phyloP scores from a whole-genome alignment of 352 stramenopile genomes.

The Phytophthora cryptogea region DNA sequence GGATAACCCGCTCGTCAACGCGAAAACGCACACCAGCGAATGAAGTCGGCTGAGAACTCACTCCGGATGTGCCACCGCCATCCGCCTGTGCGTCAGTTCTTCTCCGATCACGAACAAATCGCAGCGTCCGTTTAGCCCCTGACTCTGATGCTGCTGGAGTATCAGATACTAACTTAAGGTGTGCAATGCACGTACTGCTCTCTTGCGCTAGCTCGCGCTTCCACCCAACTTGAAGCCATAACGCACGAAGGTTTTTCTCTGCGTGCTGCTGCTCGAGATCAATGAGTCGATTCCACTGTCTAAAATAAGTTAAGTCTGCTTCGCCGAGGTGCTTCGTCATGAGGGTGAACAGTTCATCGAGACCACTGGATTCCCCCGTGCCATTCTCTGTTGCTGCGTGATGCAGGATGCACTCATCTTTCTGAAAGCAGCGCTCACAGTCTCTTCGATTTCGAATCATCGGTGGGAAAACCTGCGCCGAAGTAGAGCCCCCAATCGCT shows the following conservation, averaged over 20 bases:
- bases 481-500: constrained; percentile 49
- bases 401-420: constrained; percentile 86
- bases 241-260: constrained; percentile 63
- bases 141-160: constrained; percentile 38
- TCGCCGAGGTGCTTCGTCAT: constrained; percentile 62
- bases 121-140: constrained; percentile 42
- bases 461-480: constrained; percentile 61
- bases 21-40: constrained; percentile 65
- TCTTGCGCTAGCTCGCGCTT: constrained; percentile 59
- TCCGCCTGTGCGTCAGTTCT: constrained; percentile 7
- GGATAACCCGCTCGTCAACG: constrained; percentile 72
- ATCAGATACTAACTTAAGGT: constrained; percentile 55
- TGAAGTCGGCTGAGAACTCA: constrained; percentile 30
- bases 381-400: constrained; percentile 82
- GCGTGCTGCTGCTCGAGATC: constrained; percentile 78
- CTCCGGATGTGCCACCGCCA: neutral
- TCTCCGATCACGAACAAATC: constrained; percentile 56
- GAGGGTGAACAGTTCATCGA: constrained; percentile 68
- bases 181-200: constrained; percentile 58
- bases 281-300: constrained; percentile 72
- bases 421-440: constrained; percentile 83
- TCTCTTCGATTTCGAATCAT: constrained; percentile 72
- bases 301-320: constrained; percentile 69
- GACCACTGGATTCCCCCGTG: constrained; percentile 59
- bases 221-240: constrained; percentile 70